A percentile compares a stretch with the other conserved stretches of the same genome.
Evolutionary conservation across 1,284 basidiomycete genomes (phyloP).

Genomic region (Pseudozyma pruni): DNA sequence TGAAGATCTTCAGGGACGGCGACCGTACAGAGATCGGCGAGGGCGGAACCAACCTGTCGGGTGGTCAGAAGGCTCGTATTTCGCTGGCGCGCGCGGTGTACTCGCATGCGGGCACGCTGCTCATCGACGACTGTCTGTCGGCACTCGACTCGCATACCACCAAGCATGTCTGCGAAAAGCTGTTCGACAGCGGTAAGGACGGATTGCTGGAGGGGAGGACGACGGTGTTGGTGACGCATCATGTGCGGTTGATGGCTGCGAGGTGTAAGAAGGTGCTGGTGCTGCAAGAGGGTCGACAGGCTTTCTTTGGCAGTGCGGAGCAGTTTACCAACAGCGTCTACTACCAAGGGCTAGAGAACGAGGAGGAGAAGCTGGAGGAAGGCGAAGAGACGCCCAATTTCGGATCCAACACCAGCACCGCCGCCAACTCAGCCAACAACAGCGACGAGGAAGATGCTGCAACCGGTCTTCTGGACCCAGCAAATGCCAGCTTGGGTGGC

Average conservation of each 20-base stretch:
- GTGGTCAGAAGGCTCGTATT: constrained; percentile 75
- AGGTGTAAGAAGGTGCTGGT: constrained; percentile 75
- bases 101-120: constrained; percentile 75
- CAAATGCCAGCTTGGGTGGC: background rate
- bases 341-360: constrained; percentile 71
- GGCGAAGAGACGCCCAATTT: constrained; percentile 32
- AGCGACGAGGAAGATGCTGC: constrained; percentile 45
- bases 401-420: constrained; percentile 20
- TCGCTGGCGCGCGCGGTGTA: constrained; percentile 80
- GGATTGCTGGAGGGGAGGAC: constrained; percentile 43
- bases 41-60: constrained; percentile 71
- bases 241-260: constrained; percentile 71
- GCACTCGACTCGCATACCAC: constrained; percentile 69
- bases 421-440: constrained; percentile 19
- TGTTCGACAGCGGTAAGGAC: constrained; percentile 57
- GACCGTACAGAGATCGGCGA: constrained; percentile 76
- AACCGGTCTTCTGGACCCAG: constrained; percentile 2
- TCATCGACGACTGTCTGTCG: constrained; percentile 80
- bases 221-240: constrained; percentile 66
- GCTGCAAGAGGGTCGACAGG: constrained; percentile 77
- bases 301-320: constrained; percentile 75
- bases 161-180: constrained; percentile 62
- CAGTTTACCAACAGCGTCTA: constrained; percentile 73
- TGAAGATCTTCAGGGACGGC: constrained; percentile 78
- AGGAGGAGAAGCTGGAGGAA: constrained; percentile 59